These are phyloP conservation scores for Dactylellina haptotyla DNA, from an alignment of 2,329 filamentous ascomycete species.

Conservation along the genomic window DNA sequence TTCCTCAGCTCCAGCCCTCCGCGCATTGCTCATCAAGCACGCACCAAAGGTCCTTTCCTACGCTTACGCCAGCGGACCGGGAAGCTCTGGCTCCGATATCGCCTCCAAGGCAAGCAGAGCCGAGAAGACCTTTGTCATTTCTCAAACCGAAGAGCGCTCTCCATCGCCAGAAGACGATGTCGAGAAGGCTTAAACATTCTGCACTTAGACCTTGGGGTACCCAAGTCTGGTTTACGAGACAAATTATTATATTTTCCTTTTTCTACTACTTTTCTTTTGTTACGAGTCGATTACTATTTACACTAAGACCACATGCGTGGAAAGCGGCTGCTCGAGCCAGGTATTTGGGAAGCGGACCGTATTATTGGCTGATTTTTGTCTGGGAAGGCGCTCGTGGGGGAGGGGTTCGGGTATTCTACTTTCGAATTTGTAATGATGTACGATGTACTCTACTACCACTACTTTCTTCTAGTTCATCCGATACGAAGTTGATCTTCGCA, in stretches of 20 bases:
- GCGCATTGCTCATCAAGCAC: conserved; percentile 50
- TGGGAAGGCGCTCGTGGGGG: conserved; percentile 39
- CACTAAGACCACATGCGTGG: conserved; percentile 10
- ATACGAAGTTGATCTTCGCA: conserved; percentile 31
- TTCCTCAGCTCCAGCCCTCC: conserved; percentile 49
- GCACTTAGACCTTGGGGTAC: conserved; percentile 41
- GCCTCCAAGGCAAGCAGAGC: conserved; percentile 39
- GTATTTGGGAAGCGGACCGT: conserved; percentile 32
- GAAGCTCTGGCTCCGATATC: conserved; percentile 50
- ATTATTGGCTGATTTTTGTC: conserved; percentile 43
- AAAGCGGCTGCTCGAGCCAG: conserved; percentile 35
- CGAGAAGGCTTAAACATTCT: conserved; percentile 41
- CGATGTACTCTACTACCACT: conserved; percentile 46
- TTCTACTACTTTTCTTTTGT: conserved; percentile 27
- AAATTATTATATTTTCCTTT: conserved; percentile 34
- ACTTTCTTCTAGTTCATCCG: conserved; percentile 30
- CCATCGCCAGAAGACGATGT: conserved; percentile 43
- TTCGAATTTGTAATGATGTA: conserved; percentile 49
- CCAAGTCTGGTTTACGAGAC: conserved; percentile 54
- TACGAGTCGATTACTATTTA: conserved; percentile 26
- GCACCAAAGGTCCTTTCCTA: conserved; percentile 53
- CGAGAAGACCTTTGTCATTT: conserved; percentile 54
- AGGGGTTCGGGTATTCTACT: conserved; percentile 2
- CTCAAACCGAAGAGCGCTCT: conserved; percentile 49
- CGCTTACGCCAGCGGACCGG: conserved; percentile 40